Evolutionary conservation across 2,329 filamentous ascomycete genomes (phyloP), one percentile per base, ranked within the genome.

Genomic region (Incumbomyces lentus): DNA sequence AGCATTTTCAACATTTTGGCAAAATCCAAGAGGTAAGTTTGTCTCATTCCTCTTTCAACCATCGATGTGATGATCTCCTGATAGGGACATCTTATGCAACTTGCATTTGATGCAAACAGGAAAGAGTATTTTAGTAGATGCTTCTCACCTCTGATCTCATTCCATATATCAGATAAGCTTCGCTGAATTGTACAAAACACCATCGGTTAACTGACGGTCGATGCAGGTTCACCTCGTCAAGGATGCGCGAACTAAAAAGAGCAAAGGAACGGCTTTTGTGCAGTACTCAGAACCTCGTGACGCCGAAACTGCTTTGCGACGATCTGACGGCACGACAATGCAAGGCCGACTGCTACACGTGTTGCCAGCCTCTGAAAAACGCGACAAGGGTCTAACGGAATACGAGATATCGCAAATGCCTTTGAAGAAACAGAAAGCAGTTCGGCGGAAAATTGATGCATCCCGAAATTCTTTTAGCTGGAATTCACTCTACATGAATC

Each of bases 41-140:
- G 13, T 42, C 30, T 46, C 37, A 40, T 55, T 46, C 51, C 53
- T 55, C 48, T 47, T 32, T 48, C 34, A 32, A 35, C 32, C 48
- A 33, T 33, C 40, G 40, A 19, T 43, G 77, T 90, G 92, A 96
- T 96, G 90, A 96, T 86, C 72, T 78, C 84, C 84, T 80, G 92
- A 96, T 96, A 96, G 92, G 92, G 92, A 96, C 92, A 96, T 81
- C 90, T 88, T 85, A 95, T 90, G 84, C 84, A 74, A 67, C 22
- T 62, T 70, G 86, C 85, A 87, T 74, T 73, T 96, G 89, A 93
- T 89, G 85, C 79, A 74, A 87, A 75, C 68, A 71, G 79, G 81
- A 82, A 82, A 88, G 82, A 86, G 78, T 84, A 92, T 95, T 93
- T 95, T 98, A 95, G 92, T 98, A 98, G 90, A 96, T 95, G 86